These are phyloP conservation scores for Neocucurbitaria cava DNA, from an alignment of 2,329 filamentous ascomycete genomes.

Conservation along the genomic window DNA sequence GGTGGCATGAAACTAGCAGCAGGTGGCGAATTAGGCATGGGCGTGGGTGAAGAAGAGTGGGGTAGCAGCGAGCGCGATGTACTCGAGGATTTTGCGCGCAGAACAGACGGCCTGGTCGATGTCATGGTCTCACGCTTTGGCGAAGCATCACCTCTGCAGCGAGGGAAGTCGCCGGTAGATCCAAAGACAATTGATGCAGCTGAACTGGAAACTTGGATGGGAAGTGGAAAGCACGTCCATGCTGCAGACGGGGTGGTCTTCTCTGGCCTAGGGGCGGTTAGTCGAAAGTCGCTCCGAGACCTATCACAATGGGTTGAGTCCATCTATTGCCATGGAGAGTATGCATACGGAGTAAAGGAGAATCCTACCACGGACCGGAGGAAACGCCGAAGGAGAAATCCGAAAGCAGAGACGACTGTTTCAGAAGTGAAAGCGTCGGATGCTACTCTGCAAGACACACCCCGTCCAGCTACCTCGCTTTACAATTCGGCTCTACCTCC, in stretches of 20 bases:
- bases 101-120: constrained; percentile 86
- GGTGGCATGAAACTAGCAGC: constrained; percentile 86
- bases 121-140: constrained; percentile 88
- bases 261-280: constrained; percentile 77
- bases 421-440: constrained; percentile 4
- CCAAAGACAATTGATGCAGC: constrained; percentile 22
- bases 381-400: constrained; percentile 52
- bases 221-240: constrained; percentile 70
- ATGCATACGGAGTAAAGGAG: constrained; percentile 84
- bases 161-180: constrained; percentile 34
- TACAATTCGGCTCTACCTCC: constrained; percentile 28
- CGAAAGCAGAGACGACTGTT: constrained; percentile 10
- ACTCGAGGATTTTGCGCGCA: constrained; percentile 81
- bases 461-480: constrained; percentile 8
- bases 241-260: constrained; percentile 87
- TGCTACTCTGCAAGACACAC: constrained; percentile 4
- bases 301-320: constrained; percentile 88
- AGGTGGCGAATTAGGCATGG: constrained; percentile 89
- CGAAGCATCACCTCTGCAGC: constrained; percentile 52
- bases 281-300: constrained; percentile 72
- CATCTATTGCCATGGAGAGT: constrained; percentile 81
- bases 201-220: constrained; percentile 71
- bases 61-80: constrained; percentile 94
- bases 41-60: constrained; percentile 93
- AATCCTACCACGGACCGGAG: constrained; percentile 73